Evolutionary conservation across 345 rosid genomes (phyloP).

Genomic region (Luvunga scandens): DNA sequence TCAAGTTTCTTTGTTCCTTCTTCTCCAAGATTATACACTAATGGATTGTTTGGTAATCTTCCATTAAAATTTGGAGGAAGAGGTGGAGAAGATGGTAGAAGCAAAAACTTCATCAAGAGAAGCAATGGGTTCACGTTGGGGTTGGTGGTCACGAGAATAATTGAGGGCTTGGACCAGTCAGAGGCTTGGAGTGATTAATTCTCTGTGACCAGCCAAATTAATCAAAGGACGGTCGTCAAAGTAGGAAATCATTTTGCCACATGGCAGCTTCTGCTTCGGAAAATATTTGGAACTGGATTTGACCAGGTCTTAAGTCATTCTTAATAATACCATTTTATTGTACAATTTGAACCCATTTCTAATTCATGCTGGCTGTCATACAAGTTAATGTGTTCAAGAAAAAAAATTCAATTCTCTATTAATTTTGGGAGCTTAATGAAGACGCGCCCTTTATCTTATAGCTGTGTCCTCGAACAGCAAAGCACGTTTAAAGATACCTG

Average conservation of each 20-base stretch:
- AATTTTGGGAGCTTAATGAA: background rate
- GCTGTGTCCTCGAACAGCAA: background rate
- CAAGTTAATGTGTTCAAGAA: background rate
- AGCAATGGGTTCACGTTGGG: background rate
- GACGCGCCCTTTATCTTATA: background rate
- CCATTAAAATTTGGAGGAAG: conserved; percentile 5
- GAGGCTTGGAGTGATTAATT: conserved; percentile 3
- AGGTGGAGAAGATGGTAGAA: conserved; percentile 1
- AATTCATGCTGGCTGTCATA: background rate
- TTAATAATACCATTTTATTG: background rate
- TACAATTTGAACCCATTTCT: background rate
- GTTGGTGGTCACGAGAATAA: background rate
- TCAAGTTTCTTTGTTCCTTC: background rate
- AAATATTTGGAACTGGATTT: background rate
- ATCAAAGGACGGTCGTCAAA: background rate
- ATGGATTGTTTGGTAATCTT: background rate
- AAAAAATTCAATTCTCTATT: background rate
- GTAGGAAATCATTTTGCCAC: background rate
- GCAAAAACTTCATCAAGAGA: conserved; percentile 8
- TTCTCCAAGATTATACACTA: conserved; percentile 2
- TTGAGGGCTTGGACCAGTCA: conserved; percentile 10
- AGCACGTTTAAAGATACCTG: background rate
- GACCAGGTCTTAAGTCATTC: background rate
- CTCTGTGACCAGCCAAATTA: conserved; percentile 1
- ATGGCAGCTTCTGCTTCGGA: conserved; percentile 4